Evolutionary conservation across 352 stramenopile species (phyloP).

Genomic region (Plasmopara muralis): DNA sequence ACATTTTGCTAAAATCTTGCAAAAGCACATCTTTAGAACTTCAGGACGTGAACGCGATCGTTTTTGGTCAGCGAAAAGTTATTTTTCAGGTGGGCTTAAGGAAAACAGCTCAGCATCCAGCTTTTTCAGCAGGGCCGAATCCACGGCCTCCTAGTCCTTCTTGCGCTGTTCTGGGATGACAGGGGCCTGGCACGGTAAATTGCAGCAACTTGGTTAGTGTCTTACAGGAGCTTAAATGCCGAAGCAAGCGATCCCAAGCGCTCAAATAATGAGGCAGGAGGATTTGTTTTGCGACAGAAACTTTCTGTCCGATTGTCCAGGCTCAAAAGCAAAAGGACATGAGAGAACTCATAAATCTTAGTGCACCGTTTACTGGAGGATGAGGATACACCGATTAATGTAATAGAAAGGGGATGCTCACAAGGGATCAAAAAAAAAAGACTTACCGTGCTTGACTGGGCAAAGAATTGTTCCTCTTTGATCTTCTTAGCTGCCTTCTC

Average conservation of each 20-base stretch:
- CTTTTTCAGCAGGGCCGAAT: conserved; percentile 87
- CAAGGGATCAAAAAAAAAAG: conserved; percentile 8
- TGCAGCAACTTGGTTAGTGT: conserved; percentile 19
- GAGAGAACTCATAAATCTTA: no score
- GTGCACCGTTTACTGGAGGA: not conserved
- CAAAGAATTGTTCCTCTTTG: conserved; percentile 98
- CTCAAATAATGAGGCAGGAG: conserved; percentile 37
- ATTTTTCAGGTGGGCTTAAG: conserved; percentile 98
- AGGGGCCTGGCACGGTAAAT: conserved; percentile 45
- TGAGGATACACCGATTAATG: conserved; percentile 4
- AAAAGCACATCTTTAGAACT: conserved; percentile 87
- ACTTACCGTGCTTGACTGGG: conserved; percentile 82
- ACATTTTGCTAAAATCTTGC: not conserved
- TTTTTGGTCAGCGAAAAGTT: conserved; percentile 98
- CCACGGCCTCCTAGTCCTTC: conserved; percentile 98
- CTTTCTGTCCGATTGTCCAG: conserved; percentile 5
- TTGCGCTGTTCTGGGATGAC: conserved; percentile 96
- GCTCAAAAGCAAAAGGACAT: not conserved
- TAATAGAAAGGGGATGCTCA: conserved; percentile 17
- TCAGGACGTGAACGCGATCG: conserved; percentile 97
- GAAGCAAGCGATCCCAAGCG: conserved; percentile 88
- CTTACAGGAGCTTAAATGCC: conserved; percentile 76
- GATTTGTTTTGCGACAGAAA: conserved; percentile 3
- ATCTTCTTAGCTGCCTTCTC: conserved; percentile 86
- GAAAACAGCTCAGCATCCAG: conserved; percentile 85